Evolutionary conservation across 352 stramenopile species (phyloP).

Genomic region (Globisporangium irregulare): DNA sequence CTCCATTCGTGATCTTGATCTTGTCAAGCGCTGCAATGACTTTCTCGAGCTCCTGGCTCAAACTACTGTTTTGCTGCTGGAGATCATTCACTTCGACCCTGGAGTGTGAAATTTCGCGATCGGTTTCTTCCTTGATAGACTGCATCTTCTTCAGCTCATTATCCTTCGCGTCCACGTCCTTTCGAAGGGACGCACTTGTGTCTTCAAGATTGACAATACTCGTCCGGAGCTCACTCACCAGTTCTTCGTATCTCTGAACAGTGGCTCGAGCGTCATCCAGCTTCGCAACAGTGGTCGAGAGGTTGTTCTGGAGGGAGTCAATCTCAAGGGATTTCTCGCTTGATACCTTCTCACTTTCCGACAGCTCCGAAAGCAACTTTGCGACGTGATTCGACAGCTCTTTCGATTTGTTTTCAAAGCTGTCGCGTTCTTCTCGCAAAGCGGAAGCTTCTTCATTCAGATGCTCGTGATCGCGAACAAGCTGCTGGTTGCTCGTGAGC

Average conservation of each 20-base stretch:
- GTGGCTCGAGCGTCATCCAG: slow-evolving; percentile 12
- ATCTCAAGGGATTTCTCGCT: slow-evolving; percentile 7
- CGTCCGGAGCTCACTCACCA: background rate
- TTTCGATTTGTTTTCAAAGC: slow-evolving; percentile 10
- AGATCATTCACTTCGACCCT: slow-evolving; percentile 16
- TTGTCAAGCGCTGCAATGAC: background rate
- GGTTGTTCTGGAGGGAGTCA: slow-evolving; percentile 8
- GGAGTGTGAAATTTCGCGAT: slow-evolving; percentile 19
- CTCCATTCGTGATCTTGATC: slow-evolving; percentile 3
- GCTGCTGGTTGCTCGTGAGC: slow-evolving; percentile 21
- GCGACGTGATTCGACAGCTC: background rate
- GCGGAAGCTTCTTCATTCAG: background rate
- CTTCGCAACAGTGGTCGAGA: slow-evolving; percentile 10
- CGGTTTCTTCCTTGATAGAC: background rate
- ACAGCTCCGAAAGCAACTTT: background rate
- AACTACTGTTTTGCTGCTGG: slow-evolving; percentile 20
- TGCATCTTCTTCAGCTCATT: slow-evolving; percentile 1
- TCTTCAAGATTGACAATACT: slow-evolving; percentile 3
- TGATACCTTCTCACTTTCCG: background rate
- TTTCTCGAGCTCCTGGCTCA: slow-evolving; percentile 21
- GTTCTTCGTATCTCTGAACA: background rate
- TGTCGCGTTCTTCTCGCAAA: slow-evolving; percentile 1
- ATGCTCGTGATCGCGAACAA: slow-evolving; percentile 1
- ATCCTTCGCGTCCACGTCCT: slow-evolving; percentile 1
- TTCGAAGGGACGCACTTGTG: background rate